Conservation (phyloP, 2,329 filamentous ascomycete species). For the Ophiostoma triangulosporum region DNA sequence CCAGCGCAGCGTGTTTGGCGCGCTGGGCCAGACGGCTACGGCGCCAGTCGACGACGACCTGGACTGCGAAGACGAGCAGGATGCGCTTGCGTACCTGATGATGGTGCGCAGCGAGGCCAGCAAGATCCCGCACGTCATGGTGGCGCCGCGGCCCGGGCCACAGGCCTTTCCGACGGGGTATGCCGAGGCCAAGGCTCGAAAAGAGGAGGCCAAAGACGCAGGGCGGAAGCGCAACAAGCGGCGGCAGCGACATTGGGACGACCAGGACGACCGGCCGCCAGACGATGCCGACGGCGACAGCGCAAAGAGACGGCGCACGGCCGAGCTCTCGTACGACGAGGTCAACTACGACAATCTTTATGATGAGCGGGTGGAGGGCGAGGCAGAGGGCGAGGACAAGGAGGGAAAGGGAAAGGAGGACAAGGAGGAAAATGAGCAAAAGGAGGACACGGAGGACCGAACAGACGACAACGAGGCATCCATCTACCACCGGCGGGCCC, state of each 20-base stretch:
- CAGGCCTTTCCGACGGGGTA: conserved; percentile 19
- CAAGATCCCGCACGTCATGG: conserved; percentile 56
- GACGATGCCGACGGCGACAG: conserved; percentile 17
- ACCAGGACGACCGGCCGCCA: conserved; percentile 7
- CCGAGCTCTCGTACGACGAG: conserved; percentile 17
- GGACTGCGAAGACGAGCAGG: conserved; percentile 53
- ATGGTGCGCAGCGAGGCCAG: conserved; percentile 44
- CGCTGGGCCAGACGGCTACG: conserved; percentile 36
- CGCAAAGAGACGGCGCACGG: conserved; percentile 9
- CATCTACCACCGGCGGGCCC: conserved; percentile 24
- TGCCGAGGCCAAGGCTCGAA: conserved; percentile 22
- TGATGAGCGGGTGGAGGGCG: conserved; percentile 15
- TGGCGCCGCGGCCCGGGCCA: conserved; percentile 44
- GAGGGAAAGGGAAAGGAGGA: neutral
- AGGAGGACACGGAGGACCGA: conserved; percentile 8
- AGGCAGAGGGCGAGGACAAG: conserved; percentile 17
- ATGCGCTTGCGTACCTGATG: conserved; percentile 56
- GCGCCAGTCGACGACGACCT: conserved; percentile 39
- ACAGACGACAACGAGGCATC: conserved; percentile 17
- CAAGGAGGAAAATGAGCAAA: neutral
- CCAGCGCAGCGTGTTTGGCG: conserved; percentile 58
- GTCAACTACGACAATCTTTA: conserved; percentile 16
- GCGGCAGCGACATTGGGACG: conserved; percentile 14
- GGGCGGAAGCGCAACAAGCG: conserved; percentile 4
- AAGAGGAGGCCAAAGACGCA: conserved; percentile 1